Percentiles rank a stretch among this genome's conserved stretches.
These are phyloP conservation scores for Phylloporus sp. DNA, from an alignment of 768 basidiomycete genomes.

Conservation along the genomic window DNA sequence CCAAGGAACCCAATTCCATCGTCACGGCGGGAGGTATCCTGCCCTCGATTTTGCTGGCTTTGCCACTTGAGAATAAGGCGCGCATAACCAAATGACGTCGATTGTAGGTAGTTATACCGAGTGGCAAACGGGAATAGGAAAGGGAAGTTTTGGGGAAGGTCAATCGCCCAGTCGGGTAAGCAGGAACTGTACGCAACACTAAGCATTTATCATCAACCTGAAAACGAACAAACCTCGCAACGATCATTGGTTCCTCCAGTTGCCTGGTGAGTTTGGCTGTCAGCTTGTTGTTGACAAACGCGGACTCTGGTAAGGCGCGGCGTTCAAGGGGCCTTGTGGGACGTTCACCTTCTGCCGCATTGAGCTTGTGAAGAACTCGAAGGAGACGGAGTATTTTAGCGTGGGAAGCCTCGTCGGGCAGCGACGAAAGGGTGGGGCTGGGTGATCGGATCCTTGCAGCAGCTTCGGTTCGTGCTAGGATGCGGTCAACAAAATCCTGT, in stretches of 20 bases:
- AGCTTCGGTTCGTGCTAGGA: constrained; percentile 34
- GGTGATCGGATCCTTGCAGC: constrained; percentile 52
- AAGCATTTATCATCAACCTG: background rate
- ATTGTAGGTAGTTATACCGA: constrained; percentile 94
- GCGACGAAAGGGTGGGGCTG: constrained; percentile 65
- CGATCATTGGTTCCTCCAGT: constrained; percentile 97
- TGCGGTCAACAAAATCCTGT: constrained; percentile 13
- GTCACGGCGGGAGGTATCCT: constrained; percentile 76
- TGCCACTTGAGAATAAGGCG: constrained; percentile 94
- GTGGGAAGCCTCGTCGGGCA: constrained; percentile 80
- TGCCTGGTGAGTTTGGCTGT: constrained; percentile 97
- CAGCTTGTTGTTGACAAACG: constrained; percentile 96
- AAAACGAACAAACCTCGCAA: constrained; percentile 67
- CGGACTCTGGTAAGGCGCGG: constrained; percentile 65
- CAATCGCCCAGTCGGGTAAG: constrained; percentile 94
- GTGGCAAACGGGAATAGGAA: constrained; percentile 99
- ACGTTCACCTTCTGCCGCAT: constrained; percentile 67
- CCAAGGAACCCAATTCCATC: constrained; percentile 92
- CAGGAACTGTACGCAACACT: constrained; percentile 60
- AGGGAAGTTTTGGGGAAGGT: constrained; percentile 93
- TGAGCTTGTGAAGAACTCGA: constrained; percentile 80
- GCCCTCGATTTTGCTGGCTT: constrained; percentile 74
- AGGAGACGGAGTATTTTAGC: constrained; percentile 89
- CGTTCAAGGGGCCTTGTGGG: constrained; percentile 42
- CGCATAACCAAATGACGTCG: constrained; percentile 95